Evolutionary conservation across 805 yeast genomes (phyloP).

Genomic region (Yarrowia keelungensis): DNA sequence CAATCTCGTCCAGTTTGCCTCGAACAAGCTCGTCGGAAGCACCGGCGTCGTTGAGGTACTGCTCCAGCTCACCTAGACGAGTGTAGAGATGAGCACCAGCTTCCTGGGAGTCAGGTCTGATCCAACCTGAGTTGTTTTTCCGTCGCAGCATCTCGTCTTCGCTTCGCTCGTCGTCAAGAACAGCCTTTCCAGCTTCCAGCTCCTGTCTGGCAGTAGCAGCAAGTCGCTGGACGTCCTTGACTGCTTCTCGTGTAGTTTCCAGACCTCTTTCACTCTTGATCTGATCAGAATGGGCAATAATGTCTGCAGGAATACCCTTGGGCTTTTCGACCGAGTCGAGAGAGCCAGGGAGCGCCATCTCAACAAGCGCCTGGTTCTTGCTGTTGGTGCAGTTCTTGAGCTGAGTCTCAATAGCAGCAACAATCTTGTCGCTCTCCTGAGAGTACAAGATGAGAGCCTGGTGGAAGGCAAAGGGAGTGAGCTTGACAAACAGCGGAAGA

Average conservation of each 20-base stretch:
- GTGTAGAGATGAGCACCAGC: conserved; percentile 54
- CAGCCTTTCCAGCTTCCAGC: conserved; percentile 49
- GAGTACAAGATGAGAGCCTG: conserved; percentile 68
- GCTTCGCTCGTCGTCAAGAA: conserved; percentile 57
- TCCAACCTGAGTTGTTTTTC: conserved; percentile 65
- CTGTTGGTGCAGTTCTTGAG: conserved; percentile 54
- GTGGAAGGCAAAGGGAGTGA: conserved; percentile 71
- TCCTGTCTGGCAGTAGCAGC: conserved; percentile 54
- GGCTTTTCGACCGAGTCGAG: conserved; percentile 66
- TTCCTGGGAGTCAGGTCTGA: conserved; percentile 55
- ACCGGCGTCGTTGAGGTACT: conserved; percentile 63
- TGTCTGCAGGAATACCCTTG: conserved; percentile 63
- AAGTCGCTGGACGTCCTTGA: conserved; percentile 57
- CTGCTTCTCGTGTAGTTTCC: conserved; percentile 52
- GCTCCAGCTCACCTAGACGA: conserved; percentile 56
- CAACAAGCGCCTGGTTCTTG: conserved; percentile 25
- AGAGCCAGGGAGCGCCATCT: conserved; percentile 58
- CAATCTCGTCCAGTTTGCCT: conserved; percentile 58
- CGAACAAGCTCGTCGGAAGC: conserved; percentile 65
- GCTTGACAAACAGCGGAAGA: conserved; percentile 58
- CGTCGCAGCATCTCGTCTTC: conserved; percentile 64
- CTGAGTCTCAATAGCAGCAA: conserved; percentile 42
- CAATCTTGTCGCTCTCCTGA: conserved; percentile 55
- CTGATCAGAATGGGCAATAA: conserved; percentile 63
- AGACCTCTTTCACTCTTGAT: conserved; percentile 63